Percentiles rank a stretch among this genome's conserved stretches.
Conservation (phyloP, 164 flowering plant genomes). For the Liquidambar formosana region DNA sequence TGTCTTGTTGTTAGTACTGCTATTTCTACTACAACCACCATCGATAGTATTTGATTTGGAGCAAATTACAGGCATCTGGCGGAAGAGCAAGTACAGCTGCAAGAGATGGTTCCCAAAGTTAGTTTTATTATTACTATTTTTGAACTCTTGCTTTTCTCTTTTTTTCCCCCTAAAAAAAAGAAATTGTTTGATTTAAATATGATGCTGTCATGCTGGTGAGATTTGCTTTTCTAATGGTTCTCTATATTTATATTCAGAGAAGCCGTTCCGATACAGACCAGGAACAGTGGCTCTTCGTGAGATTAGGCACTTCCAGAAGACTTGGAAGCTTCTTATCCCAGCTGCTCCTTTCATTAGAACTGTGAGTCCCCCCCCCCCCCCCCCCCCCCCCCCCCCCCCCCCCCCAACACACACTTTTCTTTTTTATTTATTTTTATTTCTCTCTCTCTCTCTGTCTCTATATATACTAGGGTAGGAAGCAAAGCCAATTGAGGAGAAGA, state of each 20-base stretch:
- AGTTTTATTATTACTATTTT: not conserved
- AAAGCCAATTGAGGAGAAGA: too few relatives aligned
- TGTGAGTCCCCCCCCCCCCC: conserved; percentile 28
- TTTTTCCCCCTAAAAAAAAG: not conserved
- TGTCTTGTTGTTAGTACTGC: too few relatives aligned
- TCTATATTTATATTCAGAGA: too few relatives aligned
- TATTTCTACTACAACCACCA: too few relatives aligned
- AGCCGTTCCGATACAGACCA: conserved; percentile 44
- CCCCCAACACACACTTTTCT: not conserved
- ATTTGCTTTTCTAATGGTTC: too few relatives aligned
- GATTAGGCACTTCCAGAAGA: conserved; percentile 51
- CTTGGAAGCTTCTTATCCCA: conserved; percentile 38
- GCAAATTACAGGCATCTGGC: conserved; percentile 6
- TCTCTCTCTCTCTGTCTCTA: not conserved
- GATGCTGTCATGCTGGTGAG: not conserved
- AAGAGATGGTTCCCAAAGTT: conserved; percentile 7
- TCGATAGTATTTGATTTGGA: too few relatives aligned
- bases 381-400: not conserved
- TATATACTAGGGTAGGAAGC: too few relatives aligned
- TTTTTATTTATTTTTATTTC: not conserved
- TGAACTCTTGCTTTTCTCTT: not conserved
- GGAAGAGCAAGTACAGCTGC: not conserved
- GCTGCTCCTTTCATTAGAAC: conserved; percentile 51
- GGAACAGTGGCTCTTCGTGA: conserved; percentile 64
- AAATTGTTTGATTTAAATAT: not conserved